Conservation (phyloP, 225 moss, liverwort and hornwort species). For the Straminergon stramineum region DNA sequence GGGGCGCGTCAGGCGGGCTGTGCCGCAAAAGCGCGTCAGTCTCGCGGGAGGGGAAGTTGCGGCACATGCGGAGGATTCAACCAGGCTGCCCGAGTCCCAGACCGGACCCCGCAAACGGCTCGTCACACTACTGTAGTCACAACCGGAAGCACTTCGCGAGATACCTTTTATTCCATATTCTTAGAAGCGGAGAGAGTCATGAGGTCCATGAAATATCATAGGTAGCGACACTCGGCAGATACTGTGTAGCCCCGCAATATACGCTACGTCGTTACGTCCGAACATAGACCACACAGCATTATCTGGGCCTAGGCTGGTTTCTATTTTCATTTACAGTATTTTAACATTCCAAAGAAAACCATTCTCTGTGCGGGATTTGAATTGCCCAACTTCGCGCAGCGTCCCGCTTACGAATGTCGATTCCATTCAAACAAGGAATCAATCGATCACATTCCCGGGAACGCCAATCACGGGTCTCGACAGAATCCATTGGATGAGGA, state of each 20-base stretch:
- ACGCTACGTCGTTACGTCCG: not conserved
- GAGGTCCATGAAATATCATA: not conserved
- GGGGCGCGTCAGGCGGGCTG: too few species aligned
- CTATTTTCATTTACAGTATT: not conserved
- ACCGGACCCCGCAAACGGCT: too few species aligned
- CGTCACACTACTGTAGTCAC: too few species aligned
- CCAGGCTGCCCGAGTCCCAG: too few species aligned
- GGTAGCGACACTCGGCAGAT: not conserved
- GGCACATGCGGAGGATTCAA: too few species aligned
- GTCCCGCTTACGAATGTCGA: not conserved
- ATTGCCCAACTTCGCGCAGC: not conserved
- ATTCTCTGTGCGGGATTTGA: not conserved
- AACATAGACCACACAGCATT: not conserved
- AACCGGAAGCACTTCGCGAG: not conserved
- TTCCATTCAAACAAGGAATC: not conserved
- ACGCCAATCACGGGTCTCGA: not conserved
- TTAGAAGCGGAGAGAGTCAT: not conserved
- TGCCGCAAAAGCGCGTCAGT: too few species aligned
- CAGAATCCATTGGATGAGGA: not conserved
- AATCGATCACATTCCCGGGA: not conserved
- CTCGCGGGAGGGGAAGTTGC: too few species aligned
- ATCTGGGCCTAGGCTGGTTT: not conserved
- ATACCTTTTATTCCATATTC: not conserved
- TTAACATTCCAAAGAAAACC: not conserved
- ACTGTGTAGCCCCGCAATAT: not conserved